phyloP scores from a whole-genome alignment of 306 rosid species.

The Cercis canadensis region DNA sequence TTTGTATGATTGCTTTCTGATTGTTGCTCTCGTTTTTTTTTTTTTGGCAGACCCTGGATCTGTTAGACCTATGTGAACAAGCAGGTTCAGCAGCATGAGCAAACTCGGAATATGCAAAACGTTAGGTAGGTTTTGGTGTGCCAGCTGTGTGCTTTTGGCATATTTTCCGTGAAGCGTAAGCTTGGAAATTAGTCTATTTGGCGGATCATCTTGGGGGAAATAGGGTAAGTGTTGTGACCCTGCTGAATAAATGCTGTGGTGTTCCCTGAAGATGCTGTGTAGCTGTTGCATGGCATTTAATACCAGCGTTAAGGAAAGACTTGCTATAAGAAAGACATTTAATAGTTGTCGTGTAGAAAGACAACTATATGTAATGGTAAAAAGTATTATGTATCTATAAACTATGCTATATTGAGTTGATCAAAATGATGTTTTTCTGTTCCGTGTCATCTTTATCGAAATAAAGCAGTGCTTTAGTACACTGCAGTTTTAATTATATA shows the following conservation, averaged over 20 bases:
- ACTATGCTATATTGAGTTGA: constrained; percentile 13
- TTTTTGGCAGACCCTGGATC: constrained; percentile 84
- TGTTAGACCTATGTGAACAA: constrained; percentile 92
- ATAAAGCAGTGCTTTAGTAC: too few species aligned
- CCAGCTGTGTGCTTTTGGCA: constrained; percentile 65
- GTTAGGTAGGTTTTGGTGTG: constrained; percentile 62
- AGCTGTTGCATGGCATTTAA: constrained; percentile 55
- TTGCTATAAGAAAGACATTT: constrained; percentile 30
- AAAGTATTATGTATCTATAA: constrained; percentile 12
- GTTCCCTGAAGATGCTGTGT: constrained; percentile 50
- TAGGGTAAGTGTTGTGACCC: constrained; percentile 49
- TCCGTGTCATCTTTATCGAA: not conserved
- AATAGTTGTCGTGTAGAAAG: constrained; percentile 36
- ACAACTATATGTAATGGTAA: constrained; percentile 39
- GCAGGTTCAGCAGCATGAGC: constrained; percentile 86
- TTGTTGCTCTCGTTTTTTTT: not conserved
- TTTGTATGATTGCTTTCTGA: not conserved
- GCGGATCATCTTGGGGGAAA: constrained; percentile 39
- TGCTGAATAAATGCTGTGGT: constrained; percentile 60
- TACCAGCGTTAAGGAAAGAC: constrained; percentile 40
- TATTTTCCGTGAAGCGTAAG: constrained; percentile 95
- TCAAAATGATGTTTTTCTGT: constrained; percentile 12
- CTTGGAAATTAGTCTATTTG: constrained; percentile 68
- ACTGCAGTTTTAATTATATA: too few species aligned
- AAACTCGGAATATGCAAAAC: constrained; percentile 37